Conservation (phyloP, 306 rosid species). For the Lathyrus aphaca region DNA sequence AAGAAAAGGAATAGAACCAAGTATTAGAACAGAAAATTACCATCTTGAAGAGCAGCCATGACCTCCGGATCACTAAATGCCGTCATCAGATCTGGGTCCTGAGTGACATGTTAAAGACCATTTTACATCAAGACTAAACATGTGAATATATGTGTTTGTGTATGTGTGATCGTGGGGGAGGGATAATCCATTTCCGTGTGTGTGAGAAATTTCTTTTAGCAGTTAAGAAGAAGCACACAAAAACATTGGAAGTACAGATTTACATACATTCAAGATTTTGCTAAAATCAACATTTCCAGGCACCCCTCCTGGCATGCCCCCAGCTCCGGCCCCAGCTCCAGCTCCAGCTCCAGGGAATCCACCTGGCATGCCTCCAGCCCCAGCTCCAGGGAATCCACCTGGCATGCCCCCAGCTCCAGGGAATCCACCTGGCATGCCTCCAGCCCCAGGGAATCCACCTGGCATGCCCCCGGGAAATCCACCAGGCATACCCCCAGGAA, state of each 20-base stretch:
- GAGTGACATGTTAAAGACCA: conserved; percentile 17
- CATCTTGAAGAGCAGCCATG: conserved; percentile 96
- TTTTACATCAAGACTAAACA: conserved; percentile 11
- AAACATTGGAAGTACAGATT: background rate
- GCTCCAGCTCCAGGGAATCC: conserved; percentile 53
- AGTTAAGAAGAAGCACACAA: conserved; percentile 1
- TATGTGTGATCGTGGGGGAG: background rate
- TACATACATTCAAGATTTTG: conserved; percentile 81
- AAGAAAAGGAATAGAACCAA: background rate
- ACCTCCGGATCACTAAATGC: conserved; percentile 91
- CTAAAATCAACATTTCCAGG: conserved; percentile 93
- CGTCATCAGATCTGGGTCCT: conserved; percentile 89
- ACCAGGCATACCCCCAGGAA: conserved; percentile 61
- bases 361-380: conserved; percentile 48
- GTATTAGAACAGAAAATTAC: conserved; percentile 45
- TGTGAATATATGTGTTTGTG: background rate
- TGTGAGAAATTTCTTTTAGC: background rate
- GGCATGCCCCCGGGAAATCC: conserved; percentile 60
- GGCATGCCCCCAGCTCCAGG: conserved; percentile 59
- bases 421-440: conserved; percentile 49
- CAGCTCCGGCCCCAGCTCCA: conserved; percentile 46
- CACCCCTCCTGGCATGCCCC: conserved; percentile 60
- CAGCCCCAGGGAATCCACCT: conserved; percentile 55
- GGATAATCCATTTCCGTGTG: background rate
- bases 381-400: conserved; percentile 53